These are phyloP conservation scores for Rhododendron vialii DNA, from an alignment of 148 eudicot genomes.

Conservation along the genomic window DNA sequence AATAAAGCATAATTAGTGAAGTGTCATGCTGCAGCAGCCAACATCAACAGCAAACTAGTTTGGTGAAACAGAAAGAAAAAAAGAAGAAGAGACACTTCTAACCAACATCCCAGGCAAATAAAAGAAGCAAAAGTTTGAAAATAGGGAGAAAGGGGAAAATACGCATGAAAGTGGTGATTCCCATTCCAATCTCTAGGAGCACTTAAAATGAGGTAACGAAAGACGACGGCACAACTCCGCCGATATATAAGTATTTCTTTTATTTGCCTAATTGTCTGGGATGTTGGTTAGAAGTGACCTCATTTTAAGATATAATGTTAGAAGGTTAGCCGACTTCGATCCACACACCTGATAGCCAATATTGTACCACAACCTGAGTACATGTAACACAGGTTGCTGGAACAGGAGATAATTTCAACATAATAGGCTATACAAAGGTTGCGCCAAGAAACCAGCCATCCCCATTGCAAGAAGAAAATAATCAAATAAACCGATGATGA, in stretches of 20 bases:
- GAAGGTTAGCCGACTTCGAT: neutral
- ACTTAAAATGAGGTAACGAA: no score
- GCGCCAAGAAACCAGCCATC: neutral
- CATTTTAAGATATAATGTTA: no score
- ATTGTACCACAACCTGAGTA: neutral
- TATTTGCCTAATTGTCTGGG: no score
- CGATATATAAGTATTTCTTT: no score
- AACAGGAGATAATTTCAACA: neutral
- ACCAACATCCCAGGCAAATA: neutral
- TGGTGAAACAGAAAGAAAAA: neutral
- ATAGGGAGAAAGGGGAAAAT: no score
- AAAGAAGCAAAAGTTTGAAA: no score
- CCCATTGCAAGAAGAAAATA: neutral
- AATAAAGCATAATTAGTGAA: conserved; percentile 6
- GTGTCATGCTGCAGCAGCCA: neutral
- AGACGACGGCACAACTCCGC: no score
- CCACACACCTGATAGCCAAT: neutral
- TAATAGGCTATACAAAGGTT: neutral
- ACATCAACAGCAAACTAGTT: neutral
- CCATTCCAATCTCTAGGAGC: no score
- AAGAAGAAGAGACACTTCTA: neutral
- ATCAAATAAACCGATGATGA: neutral
- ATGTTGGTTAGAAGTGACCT: no score
- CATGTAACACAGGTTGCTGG: neutral
- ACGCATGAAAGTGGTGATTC: no score